Evolutionary conservation across 805 yeast species (phyloP), one percentile per base, ranked within the genome.

Genomic region (Candida anglica): DNA sequence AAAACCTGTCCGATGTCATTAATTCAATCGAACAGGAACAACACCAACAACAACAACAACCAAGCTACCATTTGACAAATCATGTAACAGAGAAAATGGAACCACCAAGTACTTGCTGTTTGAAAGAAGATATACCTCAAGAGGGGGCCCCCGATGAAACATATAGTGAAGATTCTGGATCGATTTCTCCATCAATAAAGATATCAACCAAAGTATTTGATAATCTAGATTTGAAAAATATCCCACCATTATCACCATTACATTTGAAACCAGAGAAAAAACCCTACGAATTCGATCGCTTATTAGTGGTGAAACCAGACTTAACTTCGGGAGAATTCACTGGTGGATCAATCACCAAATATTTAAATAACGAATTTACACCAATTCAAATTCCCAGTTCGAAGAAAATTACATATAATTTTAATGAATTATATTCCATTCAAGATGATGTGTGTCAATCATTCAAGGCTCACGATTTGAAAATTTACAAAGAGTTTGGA

Each of bases 311-410:
- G 23, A 34, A 36, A 14, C 32, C 30, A 8, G 43, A 33, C 10
- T n/a, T 25, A 10, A 33, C 15, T 20, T 30, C 40, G 2, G 32
- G 36, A 13, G 40, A 24, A 10, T 36, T 39, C 21, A 33, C 28
- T 31, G 38, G 35, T 15, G 34, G 28, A 15, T 39, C 42, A 11
- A 21, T 39, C 7, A 23, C 38, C 3, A 21, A 28, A n/a, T 39
- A 30, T 25, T 24, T 36, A 27, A 29, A 33, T 19, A 19, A 20
- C 13, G 31, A 32, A 13, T 32, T 36, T 28, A 32, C 21, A n/a
- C 31, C 27, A 4, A 8, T 15, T 8, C 14, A 9, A 19, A 22
- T 3, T 20, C 14, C 21, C 9, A 18, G 28, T 10, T 29, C 29
- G n/a, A 26, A 16, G 9, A n/a, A n/a, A n/a, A n/a, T n/a, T n/a